Evolutionary conservation across 31 red algal species (phyloP).

Genomic region (Asparagopsis taxiformis): DNA sequence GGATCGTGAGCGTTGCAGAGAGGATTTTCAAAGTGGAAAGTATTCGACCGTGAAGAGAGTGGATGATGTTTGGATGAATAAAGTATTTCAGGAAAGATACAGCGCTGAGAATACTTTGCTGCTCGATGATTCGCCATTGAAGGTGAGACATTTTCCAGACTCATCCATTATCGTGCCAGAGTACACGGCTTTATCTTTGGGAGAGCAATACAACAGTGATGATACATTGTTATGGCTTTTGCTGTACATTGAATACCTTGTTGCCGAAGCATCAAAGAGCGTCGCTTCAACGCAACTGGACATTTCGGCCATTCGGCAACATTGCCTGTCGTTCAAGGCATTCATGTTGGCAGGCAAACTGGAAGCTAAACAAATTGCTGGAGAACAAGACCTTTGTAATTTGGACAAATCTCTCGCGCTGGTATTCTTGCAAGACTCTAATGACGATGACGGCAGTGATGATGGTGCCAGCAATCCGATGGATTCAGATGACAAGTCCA

Average conservation of each 20-base stretch:
- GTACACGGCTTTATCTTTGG: conserved; percentile 22
- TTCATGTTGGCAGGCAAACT: conserved; percentile 9
- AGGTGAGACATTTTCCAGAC: conserved; percentile 34
- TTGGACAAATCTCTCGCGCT: conserved; percentile 2
- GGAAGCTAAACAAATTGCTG: conserved; percentile 2
- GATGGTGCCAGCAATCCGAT: no score
- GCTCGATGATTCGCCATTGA: conserved; percentile 62
- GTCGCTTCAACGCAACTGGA: background rate
- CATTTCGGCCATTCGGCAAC: background rate
- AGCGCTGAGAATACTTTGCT: conserved; percentile 50
- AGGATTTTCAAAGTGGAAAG: conserved; percentile 12
- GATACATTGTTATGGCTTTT: conserved; percentile 72
- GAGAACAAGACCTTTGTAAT: background rate
- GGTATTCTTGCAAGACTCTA: background rate
- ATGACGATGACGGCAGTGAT: no score
- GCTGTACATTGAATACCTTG: conserved; percentile 66
- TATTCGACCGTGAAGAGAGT: conserved; percentile 56
- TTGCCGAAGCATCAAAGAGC: background rate
- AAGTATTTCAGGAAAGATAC: conserved; percentile 14
- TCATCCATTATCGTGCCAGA: conserved; percentile 64
- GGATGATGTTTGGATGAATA: conserved; percentile 31
- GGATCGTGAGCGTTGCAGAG: conserved; percentile 6
- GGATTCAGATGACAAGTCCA: no score
- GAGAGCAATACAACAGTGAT: conserved; percentile 31
- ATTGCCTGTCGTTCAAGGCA: background rate